These are phyloP conservation scores for Podospora appendiculata DNA, from an alignment of 495 filamentous ascomycete species.

Conservation along the genomic window DNA sequence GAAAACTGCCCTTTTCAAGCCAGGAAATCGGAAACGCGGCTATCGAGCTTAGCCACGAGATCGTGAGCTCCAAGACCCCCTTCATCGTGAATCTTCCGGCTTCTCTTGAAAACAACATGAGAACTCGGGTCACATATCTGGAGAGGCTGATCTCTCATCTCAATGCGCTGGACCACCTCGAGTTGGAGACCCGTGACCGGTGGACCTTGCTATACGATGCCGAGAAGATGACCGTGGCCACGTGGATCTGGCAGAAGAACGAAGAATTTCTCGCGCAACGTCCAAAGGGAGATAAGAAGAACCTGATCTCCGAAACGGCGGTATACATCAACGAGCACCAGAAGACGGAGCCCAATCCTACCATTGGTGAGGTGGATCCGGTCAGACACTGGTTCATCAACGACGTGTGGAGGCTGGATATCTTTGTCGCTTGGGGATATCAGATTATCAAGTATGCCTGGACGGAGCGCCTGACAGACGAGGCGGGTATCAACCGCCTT, in stretches of 20 bases:
- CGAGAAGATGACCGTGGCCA: conserved; percentile 83
- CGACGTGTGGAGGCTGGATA: conserved; percentile 64
- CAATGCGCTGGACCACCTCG: conserved; percentile 36
- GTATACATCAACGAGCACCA: conserved; percentile 61
- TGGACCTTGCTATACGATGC: conserved; percentile 87
- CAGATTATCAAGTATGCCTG: conserved; percentile 62
- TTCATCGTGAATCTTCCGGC: conserved; percentile 63
- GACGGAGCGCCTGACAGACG: conserved; percentile 42
- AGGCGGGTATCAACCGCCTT: conserved; percentile 38
- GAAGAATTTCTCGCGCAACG: conserved; percentile 47
- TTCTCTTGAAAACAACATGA: conserved; percentile 74
- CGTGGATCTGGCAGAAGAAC: conserved; percentile 69
- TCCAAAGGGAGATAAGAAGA: conserved; percentile 38
- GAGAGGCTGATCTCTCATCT: conserved; percentile 64
- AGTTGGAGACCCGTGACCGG: conserved; percentile 52
- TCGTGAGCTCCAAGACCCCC: conserved; percentile 65
- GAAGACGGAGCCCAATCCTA: conserved; percentile 51
- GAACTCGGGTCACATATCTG: conserved; percentile 58
- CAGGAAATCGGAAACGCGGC: conserved; percentile 73
- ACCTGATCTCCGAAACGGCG: conserved; percentile 59
- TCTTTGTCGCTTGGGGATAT: conserved; percentile 68
- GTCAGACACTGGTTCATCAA: conserved; percentile 77
- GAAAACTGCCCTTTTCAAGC: conserved; percentile 52
- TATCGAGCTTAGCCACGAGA: conserved; percentile 68
- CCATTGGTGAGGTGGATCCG: conserved; percentile 57